phyloP scores from a whole-genome alignment of 768 basidiomycete genomes.

The Mycena haematopus region DNA sequence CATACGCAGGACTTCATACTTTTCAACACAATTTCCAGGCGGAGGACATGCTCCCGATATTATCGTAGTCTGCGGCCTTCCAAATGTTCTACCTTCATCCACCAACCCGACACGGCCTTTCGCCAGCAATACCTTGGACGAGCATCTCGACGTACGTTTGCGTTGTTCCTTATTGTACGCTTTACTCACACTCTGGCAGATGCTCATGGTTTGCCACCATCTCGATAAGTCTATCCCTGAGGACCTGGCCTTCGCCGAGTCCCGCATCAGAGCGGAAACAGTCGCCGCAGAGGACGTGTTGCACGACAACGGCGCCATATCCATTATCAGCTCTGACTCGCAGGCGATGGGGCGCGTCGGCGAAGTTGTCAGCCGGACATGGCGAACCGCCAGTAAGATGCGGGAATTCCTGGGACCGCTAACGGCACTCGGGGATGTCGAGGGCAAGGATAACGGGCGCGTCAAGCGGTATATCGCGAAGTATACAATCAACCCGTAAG shows the following conservation, averaged over 20 bases:
- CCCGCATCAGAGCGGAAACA: slow-evolving; percentile 95
- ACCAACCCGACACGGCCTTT: slow-evolving; percentile 97
- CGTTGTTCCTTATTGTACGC: not conserved
- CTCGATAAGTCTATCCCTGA: slow-evolving; percentile 90
- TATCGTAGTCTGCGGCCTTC: slow-evolving; percentile 90
- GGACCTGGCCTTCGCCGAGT: slow-evolving; percentile 95
- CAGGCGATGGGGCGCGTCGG: slow-evolving; percentile 99
- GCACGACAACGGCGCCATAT: slow-evolving; percentile 91
- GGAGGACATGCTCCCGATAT: slow-evolving; percentile 98
- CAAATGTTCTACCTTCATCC: slow-evolving; percentile 93
- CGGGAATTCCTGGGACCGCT: slow-evolving; percentile 79
- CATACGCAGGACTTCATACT: not conserved
- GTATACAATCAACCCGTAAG: slow-evolving; percentile 97
- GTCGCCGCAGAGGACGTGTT: slow-evolving; percentile 97
- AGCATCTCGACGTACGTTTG: slow-evolving; percentile 88
- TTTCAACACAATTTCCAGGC: slow-evolving; percentile 46
- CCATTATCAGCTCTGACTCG: slow-evolving; percentile 95
- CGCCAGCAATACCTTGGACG: slow-evolving; percentile 89
- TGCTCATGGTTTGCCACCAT: slow-evolving; percentile 99
- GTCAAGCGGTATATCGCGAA: slow-evolving; percentile 97
- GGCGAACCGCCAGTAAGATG: slow-evolving; percentile 98
- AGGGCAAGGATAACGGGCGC: slow-evolving; percentile 80
- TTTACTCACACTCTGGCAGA: slow-evolving; percentile 53
- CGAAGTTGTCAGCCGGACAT: slow-evolving; percentile 90
- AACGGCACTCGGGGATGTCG: slow-evolving; percentile 67